These are phyloP conservation scores for Coemansia sp. DNA, from an alignment of 192 early-diverging fungal genomes.

Conservation along the genomic window DNA sequence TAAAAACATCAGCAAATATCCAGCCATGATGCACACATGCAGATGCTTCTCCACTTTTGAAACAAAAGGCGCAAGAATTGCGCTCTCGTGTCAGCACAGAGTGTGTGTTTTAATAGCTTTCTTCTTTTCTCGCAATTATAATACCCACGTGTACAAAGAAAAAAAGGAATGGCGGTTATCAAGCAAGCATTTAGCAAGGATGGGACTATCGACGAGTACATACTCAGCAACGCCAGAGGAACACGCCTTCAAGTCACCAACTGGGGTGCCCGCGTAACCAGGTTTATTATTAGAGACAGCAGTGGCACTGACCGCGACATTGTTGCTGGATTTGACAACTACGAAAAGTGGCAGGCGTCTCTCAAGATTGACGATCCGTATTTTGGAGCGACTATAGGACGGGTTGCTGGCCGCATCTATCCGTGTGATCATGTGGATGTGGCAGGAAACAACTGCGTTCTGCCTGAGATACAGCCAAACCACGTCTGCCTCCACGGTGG, in stretches of 20 bases:
- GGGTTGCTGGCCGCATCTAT: constrained; percentile 63
- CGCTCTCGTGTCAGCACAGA: no score
- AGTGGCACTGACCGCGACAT: constrained; percentile 58
- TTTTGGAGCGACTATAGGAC: constrained; percentile 77
- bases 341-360: constrained; percentile 53
- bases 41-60: not conserved
- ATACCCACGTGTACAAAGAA: not conserved
- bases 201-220: constrained; percentile 26
- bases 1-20: no score
- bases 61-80: no score
- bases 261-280: constrained; percentile 69
- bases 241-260: constrained; percentile 47
- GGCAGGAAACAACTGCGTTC: constrained; percentile 53
- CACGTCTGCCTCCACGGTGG: constrained; percentile 82
- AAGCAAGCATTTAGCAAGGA: constrained; percentile 36
- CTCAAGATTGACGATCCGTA: constrained; percentile 59
- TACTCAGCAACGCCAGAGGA: constrained; percentile 30
- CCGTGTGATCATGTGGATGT: constrained; percentile 59
- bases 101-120: not conserved
- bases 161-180: constrained; percentile 27
- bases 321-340: constrained; percentile 70
- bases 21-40: no score
- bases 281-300: constrained; percentile 61
- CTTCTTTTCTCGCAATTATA: not conserved
- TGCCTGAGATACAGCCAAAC: constrained; percentile 69